Conservation (phyloP, 2,329 filamentous ascomycete species). For the Penicillium rolfsii region DNA sequence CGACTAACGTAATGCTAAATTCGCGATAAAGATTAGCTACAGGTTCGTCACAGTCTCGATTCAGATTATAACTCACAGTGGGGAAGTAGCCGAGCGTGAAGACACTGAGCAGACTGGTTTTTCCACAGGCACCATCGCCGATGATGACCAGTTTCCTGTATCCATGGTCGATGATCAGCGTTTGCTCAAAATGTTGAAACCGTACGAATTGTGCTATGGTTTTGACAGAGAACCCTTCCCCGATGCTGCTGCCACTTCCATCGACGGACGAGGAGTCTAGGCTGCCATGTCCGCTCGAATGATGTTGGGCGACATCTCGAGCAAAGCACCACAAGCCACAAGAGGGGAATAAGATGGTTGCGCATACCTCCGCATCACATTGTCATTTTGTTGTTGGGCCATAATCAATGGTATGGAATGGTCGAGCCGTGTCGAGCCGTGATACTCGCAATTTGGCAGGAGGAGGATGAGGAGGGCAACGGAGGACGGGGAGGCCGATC, state of each 20-base stretch:
- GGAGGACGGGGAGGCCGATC: conserved; percentile 19
- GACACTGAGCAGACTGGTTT: conserved; percentile 95
- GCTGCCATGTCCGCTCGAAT: conserved; percentile 4
- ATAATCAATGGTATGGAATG: conserved; percentile 30
- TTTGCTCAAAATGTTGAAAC: conserved; percentile 1
- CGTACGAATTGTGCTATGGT: background rate
- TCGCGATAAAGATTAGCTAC: conserved; percentile 25
- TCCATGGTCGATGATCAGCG: conserved; percentile 25
- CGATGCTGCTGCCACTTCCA: background rate
- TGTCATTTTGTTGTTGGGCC: conserved; percentile 46
- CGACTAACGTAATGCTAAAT: conserved; percentile 51
- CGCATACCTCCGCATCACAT: conserved; percentile 62
- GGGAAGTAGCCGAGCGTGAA: conserved; percentile 98
- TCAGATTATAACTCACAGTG: conserved; percentile 67
- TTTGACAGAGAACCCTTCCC: background rate
- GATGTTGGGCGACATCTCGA: conserved; percentile 7
- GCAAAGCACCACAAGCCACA: conserved; percentile 13
- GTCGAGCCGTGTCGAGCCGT: background rate
- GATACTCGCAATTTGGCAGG: conserved; percentile 4
- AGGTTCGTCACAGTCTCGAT: conserved; percentile 8
- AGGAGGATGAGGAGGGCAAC: conserved; percentile 10
- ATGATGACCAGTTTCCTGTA: conserved; percentile 93
- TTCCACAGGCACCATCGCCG: conserved; percentile 95
- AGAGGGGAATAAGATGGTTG: conserved; percentile 11
- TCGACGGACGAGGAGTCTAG: conserved; percentile 4